Base-by-base conservation (phyloP, 2,329 filamentous ascomycete genomes). In the Blumeria graminis region DNA sequence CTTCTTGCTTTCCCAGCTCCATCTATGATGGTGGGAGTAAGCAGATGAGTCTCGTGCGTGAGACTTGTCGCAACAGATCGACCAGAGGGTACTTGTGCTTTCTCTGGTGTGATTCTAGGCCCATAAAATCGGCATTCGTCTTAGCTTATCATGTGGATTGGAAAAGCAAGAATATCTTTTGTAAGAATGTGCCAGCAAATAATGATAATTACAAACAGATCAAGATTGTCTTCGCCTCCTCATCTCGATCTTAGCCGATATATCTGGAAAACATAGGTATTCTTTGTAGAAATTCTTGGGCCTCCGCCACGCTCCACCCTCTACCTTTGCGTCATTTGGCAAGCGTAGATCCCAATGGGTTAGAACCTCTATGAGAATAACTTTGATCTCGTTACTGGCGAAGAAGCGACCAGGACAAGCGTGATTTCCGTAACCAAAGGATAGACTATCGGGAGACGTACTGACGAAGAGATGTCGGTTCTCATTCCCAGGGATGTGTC, bases 291-390 rank as follows among this genome's bases (percentile, higher is more conserved):
- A 6, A 34, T 33, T 34, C 35, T 13, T 36, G 7, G 52, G 52
- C 32, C 52, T 55, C 7, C 38, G n/a, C 35, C 35, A 39, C 8
- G 14, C 48, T 11, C 64, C 92, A 86, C 62, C 74, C 95, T 57
- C 11, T 22, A 18, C 11, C 45, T 48, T 48, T 1, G 6, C n/a
- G 28, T 48, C 45, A 48, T 22, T 13, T 7, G 45, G 45, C 22
- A 62, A 38, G 54, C 58, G 63, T 35, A 60, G 57, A 56, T 69
- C 68, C 56, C 68, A 69, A 57, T 67, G 64, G 58, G 66, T 56
- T 14, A 69, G 36, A 8, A 69, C 53, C 52, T 65, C 62, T 35
- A 57, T 57, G 4, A 69, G 56, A 16, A 65, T 39, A 16, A 69
- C 59, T 65, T 71, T 70, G 16, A 71, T 62, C 62, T 70, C 67